Evolutionary conservation across 106 monocot species (phyloP).

Genomic region (Gastrodia elata): DNA sequence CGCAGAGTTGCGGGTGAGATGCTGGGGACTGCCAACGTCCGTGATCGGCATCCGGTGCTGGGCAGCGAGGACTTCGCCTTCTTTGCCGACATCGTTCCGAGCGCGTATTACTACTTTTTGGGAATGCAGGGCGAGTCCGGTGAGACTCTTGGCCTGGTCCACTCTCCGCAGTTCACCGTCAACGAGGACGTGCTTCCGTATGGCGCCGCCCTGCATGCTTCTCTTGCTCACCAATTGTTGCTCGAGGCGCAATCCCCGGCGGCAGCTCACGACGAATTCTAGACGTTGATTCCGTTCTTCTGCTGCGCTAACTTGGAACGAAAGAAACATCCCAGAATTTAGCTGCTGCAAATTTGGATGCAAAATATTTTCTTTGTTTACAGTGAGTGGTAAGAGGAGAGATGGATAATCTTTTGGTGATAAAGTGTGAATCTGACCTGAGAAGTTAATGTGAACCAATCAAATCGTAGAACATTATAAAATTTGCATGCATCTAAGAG

Average conservation of each 20-base stretch:
- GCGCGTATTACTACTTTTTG: constrained; percentile 54
- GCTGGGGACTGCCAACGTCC: constrained; percentile 28
- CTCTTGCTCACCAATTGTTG: constrained; percentile 36
- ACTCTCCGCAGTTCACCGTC: constrained; percentile 39
- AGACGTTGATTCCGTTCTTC: neutral
- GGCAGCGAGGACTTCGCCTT: constrained; percentile 72
- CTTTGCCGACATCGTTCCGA: constrained; percentile 37
- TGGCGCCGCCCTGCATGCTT: constrained; percentile 62
- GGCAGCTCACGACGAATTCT: neutral
- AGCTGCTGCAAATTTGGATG: constrained; percentile 8
- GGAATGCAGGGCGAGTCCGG: constrained; percentile 32
- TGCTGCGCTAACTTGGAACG: neutral
- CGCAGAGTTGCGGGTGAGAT: constrained; percentile 40
- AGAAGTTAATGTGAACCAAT: too few species aligned
- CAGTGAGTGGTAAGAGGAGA: neutral
- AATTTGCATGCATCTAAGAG: too few species aligned
- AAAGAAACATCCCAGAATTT: too few species aligned
- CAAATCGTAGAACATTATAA: too few species aligned
- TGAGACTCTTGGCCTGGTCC: constrained; percentile 6
- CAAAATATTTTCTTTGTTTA: neutral
- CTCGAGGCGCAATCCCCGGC: neutral
- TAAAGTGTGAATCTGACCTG: neutral
- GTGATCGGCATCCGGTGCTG: constrained; percentile 36
- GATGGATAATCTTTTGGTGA: too few species aligned
- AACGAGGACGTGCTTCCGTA: constrained; percentile 50